Evolutionary conservation across 805 yeast genomes (phyloP).

Genomic region (Phaffomyces opuntiae): DNA sequence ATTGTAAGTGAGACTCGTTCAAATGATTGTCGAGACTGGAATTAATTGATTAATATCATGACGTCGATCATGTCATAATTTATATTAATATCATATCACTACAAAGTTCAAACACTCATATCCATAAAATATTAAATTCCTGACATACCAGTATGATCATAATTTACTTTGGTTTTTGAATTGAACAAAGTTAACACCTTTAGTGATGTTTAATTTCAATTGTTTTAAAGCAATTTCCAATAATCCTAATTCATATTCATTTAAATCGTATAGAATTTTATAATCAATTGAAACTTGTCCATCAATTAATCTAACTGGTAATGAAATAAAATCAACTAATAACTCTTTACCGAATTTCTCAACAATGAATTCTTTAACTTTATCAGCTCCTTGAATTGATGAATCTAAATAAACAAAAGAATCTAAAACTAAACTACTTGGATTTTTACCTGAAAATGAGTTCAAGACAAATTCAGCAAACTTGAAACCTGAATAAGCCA

Average conservation of each 20-base stretch:
- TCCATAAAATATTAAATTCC: too few species aligned
- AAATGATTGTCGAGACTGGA: too few species aligned
- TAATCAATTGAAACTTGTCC: constrained; percentile 55
- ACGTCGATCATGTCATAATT: too few species aligned
- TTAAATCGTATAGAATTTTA: constrained; percentile 41
- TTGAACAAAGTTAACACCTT: constrained; percentile 46
- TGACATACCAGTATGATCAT: constrained; percentile 3
- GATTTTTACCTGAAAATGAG: constrained; percentile 3
- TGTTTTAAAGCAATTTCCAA: constrained; percentile 49
- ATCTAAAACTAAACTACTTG: constrained; percentile 33
- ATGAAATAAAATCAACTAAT: constrained; percentile 43
- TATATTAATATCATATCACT: too few species aligned
- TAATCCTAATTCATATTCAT: constrained; percentile 48
- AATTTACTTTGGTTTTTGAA: constrained; percentile 19
- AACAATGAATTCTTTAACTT: constrained; percentile 17
- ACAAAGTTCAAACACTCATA: too few species aligned
- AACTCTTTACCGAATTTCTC: constrained; percentile 11
- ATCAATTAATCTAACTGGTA: constrained; percentile 51
- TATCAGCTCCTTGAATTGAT: constrained; percentile 17
- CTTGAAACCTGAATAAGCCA: constrained; percentile 91
- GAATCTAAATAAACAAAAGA: constrained; percentile 45
- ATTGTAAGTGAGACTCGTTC: too few species aligned
- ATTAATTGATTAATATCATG: too few species aligned
- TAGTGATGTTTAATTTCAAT: constrained; percentile 46
- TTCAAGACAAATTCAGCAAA: constrained; percentile 44